Conservation (phyloP, 495 filamentous ascomycete genomes). For the Daldinia decipiens region DNA sequence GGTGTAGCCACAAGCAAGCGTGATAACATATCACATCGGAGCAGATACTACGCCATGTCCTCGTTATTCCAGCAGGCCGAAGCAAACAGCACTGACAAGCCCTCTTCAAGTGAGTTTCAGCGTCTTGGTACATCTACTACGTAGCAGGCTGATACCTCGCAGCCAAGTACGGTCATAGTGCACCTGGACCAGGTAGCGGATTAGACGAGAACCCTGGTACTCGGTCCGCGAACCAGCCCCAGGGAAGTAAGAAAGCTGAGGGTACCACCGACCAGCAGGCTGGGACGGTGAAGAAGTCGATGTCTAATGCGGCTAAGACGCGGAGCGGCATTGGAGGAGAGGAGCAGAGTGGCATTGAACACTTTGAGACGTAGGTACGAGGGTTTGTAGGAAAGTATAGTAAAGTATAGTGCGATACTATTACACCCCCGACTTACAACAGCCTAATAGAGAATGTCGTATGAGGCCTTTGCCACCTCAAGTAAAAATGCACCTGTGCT, state of each 20-base stretch:
- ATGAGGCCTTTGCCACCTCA: too few relatives aligned
- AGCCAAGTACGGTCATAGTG: slow-evolving; percentile 23
- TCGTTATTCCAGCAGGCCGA: slow-evolving; percentile 20
- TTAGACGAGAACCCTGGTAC: slow-evolving; percentile 13
- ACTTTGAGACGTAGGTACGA: slow-evolving; percentile 18
- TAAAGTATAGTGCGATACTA: not conserved
- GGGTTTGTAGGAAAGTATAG: not conserved
- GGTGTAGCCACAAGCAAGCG: not conserved
- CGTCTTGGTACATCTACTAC: not conserved
- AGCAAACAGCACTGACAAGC: slow-evolving; percentile 18
- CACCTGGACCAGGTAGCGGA: slow-evolving; percentile 10
- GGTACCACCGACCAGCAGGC: not conserved
- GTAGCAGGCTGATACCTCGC: not conserved
- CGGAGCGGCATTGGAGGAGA: not conserved
- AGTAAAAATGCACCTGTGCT: not conserved
- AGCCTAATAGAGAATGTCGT: not conserved
- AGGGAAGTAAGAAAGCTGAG: slow-evolving; percentile 11
- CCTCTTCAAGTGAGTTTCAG: slow-evolving; percentile 7
- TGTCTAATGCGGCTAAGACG: not conserved
- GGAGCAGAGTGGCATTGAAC: slow-evolving; percentile 16
- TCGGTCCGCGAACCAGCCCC: slow-evolving; percentile 4
- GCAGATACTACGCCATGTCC: slow-evolving; percentile 9
- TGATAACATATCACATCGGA: not conserved
- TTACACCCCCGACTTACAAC: not conserved
- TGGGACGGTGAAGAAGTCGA: not conserved